Conservation (phyloP, 148 eudicot species). For the Pharnaceum exiguum region DNA sequence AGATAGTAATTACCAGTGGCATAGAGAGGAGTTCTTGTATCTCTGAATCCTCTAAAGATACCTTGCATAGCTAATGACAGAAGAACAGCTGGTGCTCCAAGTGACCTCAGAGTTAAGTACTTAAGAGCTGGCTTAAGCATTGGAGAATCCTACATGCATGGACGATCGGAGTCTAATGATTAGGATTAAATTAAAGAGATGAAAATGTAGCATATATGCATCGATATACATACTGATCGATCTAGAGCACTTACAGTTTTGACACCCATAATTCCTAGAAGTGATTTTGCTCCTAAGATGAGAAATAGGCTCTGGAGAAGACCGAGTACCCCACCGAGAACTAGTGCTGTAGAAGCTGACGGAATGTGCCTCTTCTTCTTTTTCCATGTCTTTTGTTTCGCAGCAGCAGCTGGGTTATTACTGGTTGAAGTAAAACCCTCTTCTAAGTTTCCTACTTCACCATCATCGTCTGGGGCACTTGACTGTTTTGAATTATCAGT, state of each 20-base stretch:
- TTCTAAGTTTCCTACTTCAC: conserved; percentile 29
- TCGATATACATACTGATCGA: background rate
- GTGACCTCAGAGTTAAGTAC: conserved; percentile 70
- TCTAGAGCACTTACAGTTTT: conserved; percentile 47
- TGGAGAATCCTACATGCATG: conserved; percentile 53
- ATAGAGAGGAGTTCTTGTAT: conserved; percentile 90
- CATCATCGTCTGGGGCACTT: conserved; percentile 21
- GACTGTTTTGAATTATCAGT: background rate
- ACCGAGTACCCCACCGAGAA: conserved; percentile 69
- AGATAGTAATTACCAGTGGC: conserved; percentile 59
- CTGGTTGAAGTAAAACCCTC: conserved; percentile 23
- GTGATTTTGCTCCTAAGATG: conserved; percentile 50
- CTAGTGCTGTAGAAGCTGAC: conserved; percentile 87
- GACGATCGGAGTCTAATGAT: background rate
- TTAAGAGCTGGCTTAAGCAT: conserved; percentile 70
- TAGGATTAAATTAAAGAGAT: background rate
- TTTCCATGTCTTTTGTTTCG: conserved; percentile 7
- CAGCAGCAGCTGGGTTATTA: background rate
- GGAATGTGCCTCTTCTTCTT: conserved; percentile 63
- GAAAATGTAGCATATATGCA: too few species aligned
- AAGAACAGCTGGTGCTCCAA: conserved; percentile 95
- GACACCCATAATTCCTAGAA: conserved; percentile 76
- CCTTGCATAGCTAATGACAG: conserved; percentile 99
- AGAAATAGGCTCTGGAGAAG: conserved; percentile 66
- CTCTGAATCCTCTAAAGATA: conserved; percentile 87